Percentiles rank a stretch among this genome's conserved stretches.
Evolutionary conservation across 2,329 filamentous ascomycete species (phyloP).

Genomic region (Pestalotiopsis sp.): DNA sequence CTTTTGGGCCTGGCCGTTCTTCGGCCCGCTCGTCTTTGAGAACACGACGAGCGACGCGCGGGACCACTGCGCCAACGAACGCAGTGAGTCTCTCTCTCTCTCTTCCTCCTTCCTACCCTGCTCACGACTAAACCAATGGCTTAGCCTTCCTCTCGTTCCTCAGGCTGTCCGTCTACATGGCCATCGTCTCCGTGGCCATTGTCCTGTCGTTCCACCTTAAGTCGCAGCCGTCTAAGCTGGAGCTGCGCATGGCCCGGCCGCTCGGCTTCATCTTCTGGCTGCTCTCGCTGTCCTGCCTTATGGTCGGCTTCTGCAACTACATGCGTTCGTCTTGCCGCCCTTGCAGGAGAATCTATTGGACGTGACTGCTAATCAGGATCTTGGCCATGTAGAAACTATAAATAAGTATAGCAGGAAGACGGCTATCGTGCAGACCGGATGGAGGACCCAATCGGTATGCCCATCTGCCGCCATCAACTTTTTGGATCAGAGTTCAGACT

Average conservation of each 20-base stretch:
- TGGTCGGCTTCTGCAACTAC: constrained; percentile 83
- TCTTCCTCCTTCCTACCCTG: background rate
- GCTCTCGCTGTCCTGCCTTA: constrained; percentile 75
- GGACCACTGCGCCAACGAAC: constrained; percentile 79
- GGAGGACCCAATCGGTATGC: constrained; percentile 83
- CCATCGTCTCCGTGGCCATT: constrained; percentile 86
- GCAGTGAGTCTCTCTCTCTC: constrained; percentile 49
- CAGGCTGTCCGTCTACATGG: constrained; percentile 86
- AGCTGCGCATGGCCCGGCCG: constrained; percentile 78
- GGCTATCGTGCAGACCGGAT: constrained; percentile 89
- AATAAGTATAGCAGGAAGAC: constrained; percentile 77
- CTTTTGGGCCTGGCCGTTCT: constrained; percentile 64
- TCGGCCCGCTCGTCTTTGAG: constrained; percentile 72
- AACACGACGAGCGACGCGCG: constrained; percentile 75
- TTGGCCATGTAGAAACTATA: constrained; percentile 56
- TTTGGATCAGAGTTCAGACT: background rate
- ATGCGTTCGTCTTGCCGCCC: constrained; percentile 57
- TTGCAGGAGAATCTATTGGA: no score
- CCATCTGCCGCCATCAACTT: background rate
- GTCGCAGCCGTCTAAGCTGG: constrained; percentile 66
- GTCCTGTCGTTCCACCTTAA: constrained; percentile 93
- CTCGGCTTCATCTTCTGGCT: constrained; percentile 89
- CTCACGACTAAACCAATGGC: background rate
- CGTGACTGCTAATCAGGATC: background rate
- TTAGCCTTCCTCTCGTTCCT: constrained; percentile 86